A percentile compares a stretch with the other conserved stretches of the same genome.
Conservation (phyloP, 2,329 filamentous ascomycete species). For the Pseudomassariella vexata region DNA sequence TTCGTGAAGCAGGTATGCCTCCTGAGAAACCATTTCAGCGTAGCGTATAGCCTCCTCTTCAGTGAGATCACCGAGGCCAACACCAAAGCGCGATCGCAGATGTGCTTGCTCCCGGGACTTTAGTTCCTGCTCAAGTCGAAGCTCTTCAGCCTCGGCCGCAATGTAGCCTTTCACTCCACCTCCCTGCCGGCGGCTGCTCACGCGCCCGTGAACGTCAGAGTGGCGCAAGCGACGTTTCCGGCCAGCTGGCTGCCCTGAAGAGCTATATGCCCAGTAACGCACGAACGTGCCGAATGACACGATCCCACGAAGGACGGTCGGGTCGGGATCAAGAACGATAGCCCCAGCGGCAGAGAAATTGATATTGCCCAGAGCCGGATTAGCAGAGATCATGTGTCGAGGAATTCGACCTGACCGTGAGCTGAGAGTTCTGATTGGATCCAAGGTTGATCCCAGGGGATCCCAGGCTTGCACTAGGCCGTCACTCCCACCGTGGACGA, state of each 20-base stretch:
- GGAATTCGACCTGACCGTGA: constrained; percentile 78
- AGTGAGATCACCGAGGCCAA: constrained; percentile 63
- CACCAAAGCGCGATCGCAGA: constrained; percentile 75
- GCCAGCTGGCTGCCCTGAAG: constrained; percentile 67
- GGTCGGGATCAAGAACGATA: constrained; percentile 80
- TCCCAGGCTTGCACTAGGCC: constrained; percentile 97
- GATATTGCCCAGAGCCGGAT: constrained; percentile 57
- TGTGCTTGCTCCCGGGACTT: constrained; percentile 62
- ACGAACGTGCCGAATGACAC: constrained; percentile 82
- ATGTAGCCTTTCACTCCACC: constrained; percentile 77
- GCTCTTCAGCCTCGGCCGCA: constrained; percentile 74
- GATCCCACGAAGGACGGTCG: constrained; percentile 77
- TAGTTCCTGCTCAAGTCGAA: constrained; percentile 66
- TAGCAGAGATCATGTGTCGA: constrained; percentile 55
- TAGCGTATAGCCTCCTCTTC: constrained; percentile 62
- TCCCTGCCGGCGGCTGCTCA: constrained; percentile 48
- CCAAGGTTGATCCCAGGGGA: constrained; percentile 72
- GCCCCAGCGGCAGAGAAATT: constrained; percentile 79
- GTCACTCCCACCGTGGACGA: constrained; percentile 91
- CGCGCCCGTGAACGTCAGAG: constrained; percentile 50
- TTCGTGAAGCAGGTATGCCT: constrained; percentile 52
- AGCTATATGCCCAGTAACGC: constrained; percentile 91
- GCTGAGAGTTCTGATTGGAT: constrained; percentile 81
- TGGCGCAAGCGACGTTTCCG: constrained; percentile 76
- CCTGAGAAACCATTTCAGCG: constrained; percentile 61